A percentile compares a stretch with the other conserved stretches of the same genome.
Evolutionary conservation across 2,329 filamentous ascomycete species (phyloP).

Genomic region (Didymella pinodella): DNA sequence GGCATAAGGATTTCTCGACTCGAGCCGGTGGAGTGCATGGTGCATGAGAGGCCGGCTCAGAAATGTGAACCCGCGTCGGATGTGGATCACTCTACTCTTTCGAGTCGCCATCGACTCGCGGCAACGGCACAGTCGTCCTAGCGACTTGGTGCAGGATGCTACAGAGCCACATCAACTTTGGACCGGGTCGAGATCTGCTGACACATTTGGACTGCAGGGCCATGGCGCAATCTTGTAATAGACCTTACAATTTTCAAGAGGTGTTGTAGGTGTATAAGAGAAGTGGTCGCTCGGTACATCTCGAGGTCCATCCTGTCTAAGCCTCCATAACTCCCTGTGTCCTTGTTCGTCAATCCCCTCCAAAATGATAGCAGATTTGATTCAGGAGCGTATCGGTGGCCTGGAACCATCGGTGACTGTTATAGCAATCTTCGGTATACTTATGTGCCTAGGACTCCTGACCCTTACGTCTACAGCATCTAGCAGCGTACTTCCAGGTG

Average conservation of each 20-base stretch:
- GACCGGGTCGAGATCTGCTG: too few relatives aligned
- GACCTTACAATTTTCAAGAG: too few relatives aligned
- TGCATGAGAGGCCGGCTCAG: not conserved
- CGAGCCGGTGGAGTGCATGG: not conserved
- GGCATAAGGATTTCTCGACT: not conserved
- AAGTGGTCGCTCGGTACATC: too few relatives aligned
- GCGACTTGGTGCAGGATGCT: too few relatives aligned
- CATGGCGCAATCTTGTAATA: too few relatives aligned
- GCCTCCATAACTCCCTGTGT: too few relatives aligned
- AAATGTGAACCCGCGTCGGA: not conserved
- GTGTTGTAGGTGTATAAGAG: too few relatives aligned
- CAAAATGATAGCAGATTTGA: not conserved
- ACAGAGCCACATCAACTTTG: too few relatives aligned
- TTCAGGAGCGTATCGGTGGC: not conserved
- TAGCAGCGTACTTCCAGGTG: slow-evolving; percentile 1
- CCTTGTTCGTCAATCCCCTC: not conserved
- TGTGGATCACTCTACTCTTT: not conserved
- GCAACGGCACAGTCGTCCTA: too few relatives aligned
- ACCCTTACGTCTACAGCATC: slow-evolving; percentile 1
- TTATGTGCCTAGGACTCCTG: not conserved
- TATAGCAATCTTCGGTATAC: not conserved
- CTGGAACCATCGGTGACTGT: not conserved
- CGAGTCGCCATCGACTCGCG: not conserved
- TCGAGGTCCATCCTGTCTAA: too few relatives aligned
- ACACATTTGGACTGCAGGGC: too few relatives aligned